Conservation (phyloP, 371 early-diverging fungal genomes). For the Mucor lusitanicus region DNA sequence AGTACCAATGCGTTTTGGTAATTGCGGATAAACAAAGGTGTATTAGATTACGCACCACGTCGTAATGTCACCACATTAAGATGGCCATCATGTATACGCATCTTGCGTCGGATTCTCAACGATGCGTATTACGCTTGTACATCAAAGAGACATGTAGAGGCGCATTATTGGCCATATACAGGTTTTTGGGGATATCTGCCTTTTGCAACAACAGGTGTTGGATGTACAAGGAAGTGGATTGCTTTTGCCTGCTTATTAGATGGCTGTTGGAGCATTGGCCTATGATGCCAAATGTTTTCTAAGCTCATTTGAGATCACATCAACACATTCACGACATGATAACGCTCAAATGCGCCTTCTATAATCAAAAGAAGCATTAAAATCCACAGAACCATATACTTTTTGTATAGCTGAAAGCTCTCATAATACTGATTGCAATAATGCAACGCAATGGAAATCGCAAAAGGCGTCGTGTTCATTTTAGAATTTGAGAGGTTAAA, state of each 20-base stretch:
- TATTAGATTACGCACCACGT: background rate
- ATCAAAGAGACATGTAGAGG: background rate
- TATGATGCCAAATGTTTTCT: too few relatives aligned
- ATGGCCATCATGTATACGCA: background rate
- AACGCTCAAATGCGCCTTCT: too few relatives aligned
- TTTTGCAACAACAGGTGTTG: background rate
- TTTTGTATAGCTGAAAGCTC: too few relatives aligned
- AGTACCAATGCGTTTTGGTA: background rate
- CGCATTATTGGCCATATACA: too few relatives aligned
- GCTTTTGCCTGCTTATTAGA: too few relatives aligned
- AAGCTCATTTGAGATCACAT: too few relatives aligned
- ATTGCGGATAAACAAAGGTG: background rate
- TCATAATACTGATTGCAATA: too few relatives aligned
- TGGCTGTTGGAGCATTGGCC: too few relatives aligned
- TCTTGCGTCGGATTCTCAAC: background rate
- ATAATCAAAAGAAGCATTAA: too few relatives aligned
- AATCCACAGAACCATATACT: too few relatives aligned
- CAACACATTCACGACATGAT: too few relatives aligned
- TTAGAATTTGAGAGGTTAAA: background rate
- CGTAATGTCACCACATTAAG: background rate
- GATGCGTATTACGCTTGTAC: background rate
- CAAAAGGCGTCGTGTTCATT: background rate
- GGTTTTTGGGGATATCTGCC: background rate
- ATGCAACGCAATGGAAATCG: background rate
- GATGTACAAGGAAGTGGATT: background rate